Percentiles rank a stretch among this genome's conserved stretches.
Evolutionary conservation across 768 basidiomycete genomes (phyloP).

Genomic region (Psilocybe sp.): DNA sequence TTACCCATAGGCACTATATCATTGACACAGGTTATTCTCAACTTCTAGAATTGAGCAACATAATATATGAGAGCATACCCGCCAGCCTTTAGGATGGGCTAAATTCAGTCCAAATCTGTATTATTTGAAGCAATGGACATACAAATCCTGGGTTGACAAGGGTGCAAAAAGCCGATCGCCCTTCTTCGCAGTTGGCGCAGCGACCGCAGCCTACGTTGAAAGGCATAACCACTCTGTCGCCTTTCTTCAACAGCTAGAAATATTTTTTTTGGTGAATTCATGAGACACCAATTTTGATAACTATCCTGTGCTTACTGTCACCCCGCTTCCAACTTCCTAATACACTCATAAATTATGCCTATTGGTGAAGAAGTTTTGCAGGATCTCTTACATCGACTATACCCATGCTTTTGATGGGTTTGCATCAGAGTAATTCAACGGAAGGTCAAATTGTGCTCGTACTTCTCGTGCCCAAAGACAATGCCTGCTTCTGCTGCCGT

Average conservation of each 20-base stretch:
- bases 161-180: constrained; percentile 53
- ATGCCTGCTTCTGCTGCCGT: constrained; percentile 47
- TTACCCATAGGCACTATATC: constrained; percentile 43
- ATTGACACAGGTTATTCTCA: not conserved
- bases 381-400: constrained; percentile 39
- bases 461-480: constrained; percentile 57
- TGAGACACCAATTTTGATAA: not conserved
- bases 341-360: not conserved
- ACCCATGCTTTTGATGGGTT: constrained; percentile 36
- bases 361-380: not conserved
- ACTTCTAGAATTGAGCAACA: not conserved
- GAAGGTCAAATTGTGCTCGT: constrained; percentile 1
- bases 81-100: constrained; percentile 32
- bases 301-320: constrained; percentile 30
- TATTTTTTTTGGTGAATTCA: not conserved
- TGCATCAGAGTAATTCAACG: not conserved
- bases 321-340: constrained; percentile 43
- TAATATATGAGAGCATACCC: constrained; percentile 28
- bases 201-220: constrained; percentile 60
- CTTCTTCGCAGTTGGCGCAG: constrained; percentile 54
- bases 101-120: not conserved
- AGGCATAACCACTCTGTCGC: constrained; percentile 59
- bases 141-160: constrained; percentile 58
- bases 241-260: constrained; percentile 44
- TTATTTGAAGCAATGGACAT: constrained; percentile 16